A percentile compares a stretch with the other conserved stretches of the same genome.
phyloP scores from a whole-genome alignment of 1,139 yeast species.

The Yamadazyma taylorii region DNA sequence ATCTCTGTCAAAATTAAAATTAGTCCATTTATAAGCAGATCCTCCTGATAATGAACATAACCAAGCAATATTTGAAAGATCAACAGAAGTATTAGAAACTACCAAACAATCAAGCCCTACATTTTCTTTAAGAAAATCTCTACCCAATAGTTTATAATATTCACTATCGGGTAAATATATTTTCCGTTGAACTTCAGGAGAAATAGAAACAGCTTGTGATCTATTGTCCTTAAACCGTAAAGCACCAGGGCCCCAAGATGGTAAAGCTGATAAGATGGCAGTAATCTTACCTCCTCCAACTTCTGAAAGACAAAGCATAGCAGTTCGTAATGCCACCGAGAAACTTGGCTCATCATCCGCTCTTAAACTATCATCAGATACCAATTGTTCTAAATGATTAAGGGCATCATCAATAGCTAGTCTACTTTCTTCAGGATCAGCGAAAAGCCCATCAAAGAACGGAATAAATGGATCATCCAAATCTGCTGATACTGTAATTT shows the following conservation, averaged over 20 bases:
- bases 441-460: conserved; percentile 74
- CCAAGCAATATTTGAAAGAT: conserved; percentile 71
- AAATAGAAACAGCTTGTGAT: conserved; percentile 25
- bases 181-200: conserved; percentile 55
- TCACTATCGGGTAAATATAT: conserved; percentile 60
- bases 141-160: conserved; percentile 62
- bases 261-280: conserved; percentile 65
- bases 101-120: conserved; percentile 80
- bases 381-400: conserved; percentile 52
- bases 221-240: conserved; percentile 54
- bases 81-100: conserved; percentile 65
- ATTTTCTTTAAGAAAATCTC: conserved; percentile 55
- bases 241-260: conserved; percentile 86
- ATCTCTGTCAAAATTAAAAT: conserved; percentile 70
- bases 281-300: conserved; percentile 83
- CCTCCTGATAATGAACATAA: conserved; percentile 79
- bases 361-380: conserved; percentile 34
- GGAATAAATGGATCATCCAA: conserved; percentile 84
- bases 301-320: conserved; percentile 57
- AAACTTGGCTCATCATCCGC: conserved; percentile 70
- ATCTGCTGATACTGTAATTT: conserved; percentile 69
- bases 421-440: conserved; percentile 68
- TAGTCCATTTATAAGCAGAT: conserved; percentile 58
- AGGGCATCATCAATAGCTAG: conserved; percentile 67
- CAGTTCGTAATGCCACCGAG: conserved; percentile 77